Base-by-base conservation (phyloP, 768 basidiomycete species). In the Hygrophorus russula region DNA sequence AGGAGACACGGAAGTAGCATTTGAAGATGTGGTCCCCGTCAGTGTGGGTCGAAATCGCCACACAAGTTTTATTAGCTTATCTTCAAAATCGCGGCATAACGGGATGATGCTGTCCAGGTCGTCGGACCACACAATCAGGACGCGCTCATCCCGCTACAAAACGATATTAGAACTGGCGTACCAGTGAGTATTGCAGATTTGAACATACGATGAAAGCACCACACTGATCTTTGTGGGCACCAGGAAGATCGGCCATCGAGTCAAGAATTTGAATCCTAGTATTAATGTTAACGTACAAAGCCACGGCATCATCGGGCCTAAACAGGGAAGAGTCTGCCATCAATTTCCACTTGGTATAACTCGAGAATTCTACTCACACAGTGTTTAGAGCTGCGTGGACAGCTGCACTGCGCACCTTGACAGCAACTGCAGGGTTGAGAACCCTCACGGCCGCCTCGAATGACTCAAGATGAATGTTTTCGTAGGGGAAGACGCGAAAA, bases 211-310 rank as follows among this genome's bases (percentile, higher is more conserved):
- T 71, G 57, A 93, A 93, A 10, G 90, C 90, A 14, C 80, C 90
- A 39, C 83, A 89, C 53, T 92, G 89, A 56, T 92, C 89, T 65
- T 91, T 92, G 56, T 92, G 85, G 5, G 88, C 88, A 32, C 73
- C 71, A 5, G 81, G 75, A 33, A 93, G 65, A 45, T 74, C 69
- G 41, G 57, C 53, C 51, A 92, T 76, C 12, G 74, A 74, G 46
- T 86, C 81, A 18, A 93, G 59, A 44, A 93, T 78, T 60, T 93
- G 90, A 41, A 93, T 92, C 5, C 87, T 81, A 1, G 88, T 92
- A 56, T 90, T 78, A 44, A 60, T 57, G 61, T 88, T 84, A 47
- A 93, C 71, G 52, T 79, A 79, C 49, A 87, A 76, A 24, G 73
- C 75, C 8, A 58, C 59, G 1, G 73, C 71, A 51, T 80, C 73